phyloP scores from a whole-genome alignment of 108 stramenopile genomes.

The Nitzschia sp. region DNA sequence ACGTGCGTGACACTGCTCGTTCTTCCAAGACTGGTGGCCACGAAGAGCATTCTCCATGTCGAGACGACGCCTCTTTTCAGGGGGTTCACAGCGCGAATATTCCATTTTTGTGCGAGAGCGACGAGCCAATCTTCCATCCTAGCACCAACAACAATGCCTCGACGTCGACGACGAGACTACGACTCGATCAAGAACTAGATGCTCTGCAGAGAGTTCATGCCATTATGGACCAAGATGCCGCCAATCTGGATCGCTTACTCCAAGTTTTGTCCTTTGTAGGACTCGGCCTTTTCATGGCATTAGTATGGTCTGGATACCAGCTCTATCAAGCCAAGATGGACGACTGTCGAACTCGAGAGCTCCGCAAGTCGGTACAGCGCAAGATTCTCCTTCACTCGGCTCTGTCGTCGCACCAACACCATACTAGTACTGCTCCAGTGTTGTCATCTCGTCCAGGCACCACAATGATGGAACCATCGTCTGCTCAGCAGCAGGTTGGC shows the following conservation, averaged over 20 bases:
- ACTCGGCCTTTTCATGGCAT: not conserved
- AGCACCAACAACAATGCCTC: not conserved
- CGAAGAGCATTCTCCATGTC: not conserved
- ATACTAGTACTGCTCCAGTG: not conserved
- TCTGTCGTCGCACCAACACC: not conserved
- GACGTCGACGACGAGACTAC: not conserved
- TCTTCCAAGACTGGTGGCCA: not conserved
- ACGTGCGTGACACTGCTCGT: not conserved
- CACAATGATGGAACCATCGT: not conserved
- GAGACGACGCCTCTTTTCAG: not conserved
- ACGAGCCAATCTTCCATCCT: not conserved
- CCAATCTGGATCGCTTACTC: slow-evolving; percentile 17
- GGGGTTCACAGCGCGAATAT: not conserved
- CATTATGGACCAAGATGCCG: slow-evolving; percentile 15
- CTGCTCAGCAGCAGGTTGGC: not conserved
- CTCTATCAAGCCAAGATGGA: slow-evolving; percentile 3
- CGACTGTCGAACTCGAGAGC: not conserved
- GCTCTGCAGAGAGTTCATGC: slow-evolving; percentile 9
- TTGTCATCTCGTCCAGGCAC: not conserved
- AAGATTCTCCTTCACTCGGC: not conserved
- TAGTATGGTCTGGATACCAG: slow-evolving; percentile 25
- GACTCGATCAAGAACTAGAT: slow-evolving; percentile 8
- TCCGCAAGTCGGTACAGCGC: slow-evolving; percentile 9
- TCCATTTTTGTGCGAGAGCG: not conserved
- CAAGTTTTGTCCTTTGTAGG: not conserved